Conservation (phyloP, 2,329 filamentous ascomycete species). For the Xylariaceae sp. region DNA sequence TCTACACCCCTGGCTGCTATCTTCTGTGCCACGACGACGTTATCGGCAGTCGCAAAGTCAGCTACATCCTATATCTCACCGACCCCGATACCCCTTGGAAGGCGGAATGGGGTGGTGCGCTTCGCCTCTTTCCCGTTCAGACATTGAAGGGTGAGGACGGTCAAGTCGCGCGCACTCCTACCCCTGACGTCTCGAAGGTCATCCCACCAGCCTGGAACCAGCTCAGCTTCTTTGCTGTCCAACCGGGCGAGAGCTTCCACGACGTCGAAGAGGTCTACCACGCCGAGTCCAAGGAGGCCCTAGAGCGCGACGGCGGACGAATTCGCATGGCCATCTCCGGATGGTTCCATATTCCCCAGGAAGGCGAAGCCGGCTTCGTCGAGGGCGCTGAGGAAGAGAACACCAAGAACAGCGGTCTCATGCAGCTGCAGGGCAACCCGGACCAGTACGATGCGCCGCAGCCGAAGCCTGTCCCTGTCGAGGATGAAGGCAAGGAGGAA, state of each 20-base stretch:
- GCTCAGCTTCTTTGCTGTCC: conserved; percentile 94
- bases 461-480: conserved; percentile 48
- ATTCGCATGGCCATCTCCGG: conserved; percentile 97
- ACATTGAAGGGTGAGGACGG: conserved; percentile 62
- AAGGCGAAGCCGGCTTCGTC: conserved; percentile 88
- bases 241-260: conserved; percentile 98
- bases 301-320: conserved; percentile 64
- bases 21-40: conserved; percentile 97
- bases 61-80: conserved; percentile 94
- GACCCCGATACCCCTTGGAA: conserved; percentile 90
- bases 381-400: conserved; percentile 83
- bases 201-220: conserved; percentile 98
- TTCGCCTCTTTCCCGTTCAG: conserved; percentile 75
- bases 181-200: conserved; percentile 69
- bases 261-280: conserved; percentile 98
- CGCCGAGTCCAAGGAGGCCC: conserved; percentile 52
- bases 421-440: conserved; percentile 86
- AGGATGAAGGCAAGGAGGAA: conserved; percentile 58
- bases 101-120: conserved; percentile 83
- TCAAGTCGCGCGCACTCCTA: conserved; percentile 71
- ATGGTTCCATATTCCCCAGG: conserved; percentile 97
- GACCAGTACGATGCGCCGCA: conserved; percentile 83
- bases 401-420: conserved; percentile 82
- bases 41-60: conserved; percentile 91
- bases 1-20: conserved; percentile 95